Percentiles rank a stretch among this genome's conserved stretches.
These are phyloP conservation scores for Trichomonas gallinae DNA, from an alignment of 208 protist species.

Conservation along the genomic window DNA sequence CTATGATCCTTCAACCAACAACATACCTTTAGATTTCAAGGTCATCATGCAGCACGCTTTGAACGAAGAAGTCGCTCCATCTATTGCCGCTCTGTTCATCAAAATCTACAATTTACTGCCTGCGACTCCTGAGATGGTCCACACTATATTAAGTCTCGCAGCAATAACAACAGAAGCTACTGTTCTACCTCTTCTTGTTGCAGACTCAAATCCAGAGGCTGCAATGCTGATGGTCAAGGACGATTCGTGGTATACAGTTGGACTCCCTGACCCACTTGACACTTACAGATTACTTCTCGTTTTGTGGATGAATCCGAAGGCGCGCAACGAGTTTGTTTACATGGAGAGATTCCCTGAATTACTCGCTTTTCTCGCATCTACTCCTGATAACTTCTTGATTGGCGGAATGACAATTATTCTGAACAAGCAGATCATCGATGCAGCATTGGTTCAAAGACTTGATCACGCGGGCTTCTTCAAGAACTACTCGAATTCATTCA, in stretches of 20 bases:
- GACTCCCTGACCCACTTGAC: not conserved
- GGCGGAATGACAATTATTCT: not conserved
- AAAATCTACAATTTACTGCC: not conserved
- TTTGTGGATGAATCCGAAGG: not conserved
- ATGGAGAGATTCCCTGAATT: not conserved
- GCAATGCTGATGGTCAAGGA: not conserved
- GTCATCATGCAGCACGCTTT: not conserved
- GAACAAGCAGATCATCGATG: not conserved
- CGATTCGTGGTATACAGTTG: not conserved
- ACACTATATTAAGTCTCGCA: not conserved
- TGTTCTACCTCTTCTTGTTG: not conserved
- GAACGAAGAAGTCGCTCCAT: not conserved
- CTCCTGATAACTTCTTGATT: not conserved
- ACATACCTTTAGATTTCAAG: not conserved
- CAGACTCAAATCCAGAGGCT: not conserved
- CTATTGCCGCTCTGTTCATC: not conserved
- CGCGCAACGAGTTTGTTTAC: not conserved
- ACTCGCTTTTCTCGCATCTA: not conserved
- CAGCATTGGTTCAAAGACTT: not conserved
- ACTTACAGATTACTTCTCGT: not conserved
- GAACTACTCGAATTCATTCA: not conserved
- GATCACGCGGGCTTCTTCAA: not conserved
- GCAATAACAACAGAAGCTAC: not conserved
- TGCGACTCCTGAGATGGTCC: not conserved
- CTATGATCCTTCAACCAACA: not conserved